Base-by-base conservation (phyloP, 2,329 filamentous ascomycete genomes). In the Penicillium sp. region DNA sequence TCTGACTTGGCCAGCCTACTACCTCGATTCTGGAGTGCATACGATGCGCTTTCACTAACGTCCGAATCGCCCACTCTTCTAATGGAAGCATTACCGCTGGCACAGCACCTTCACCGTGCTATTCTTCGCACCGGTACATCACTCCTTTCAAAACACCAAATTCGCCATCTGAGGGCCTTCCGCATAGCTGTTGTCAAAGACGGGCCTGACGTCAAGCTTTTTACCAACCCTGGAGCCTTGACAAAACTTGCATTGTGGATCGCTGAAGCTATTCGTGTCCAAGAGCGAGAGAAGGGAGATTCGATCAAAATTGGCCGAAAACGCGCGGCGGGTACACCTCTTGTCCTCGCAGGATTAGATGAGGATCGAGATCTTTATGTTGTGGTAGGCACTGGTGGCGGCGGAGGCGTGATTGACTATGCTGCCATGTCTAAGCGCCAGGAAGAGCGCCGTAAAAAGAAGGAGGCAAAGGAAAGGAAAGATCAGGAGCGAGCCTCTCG, bases 111-210 rank as follows among this genome's bases (percentile, higher is more conserved):
- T 1, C 90, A 97, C 72, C 87, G 91, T 31, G 92, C 94, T 36
- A 97, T 99, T 58, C 90, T 97, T 57, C 89, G 91, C 44, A 96
- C 93, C 0, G 94, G 94, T 33, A 96, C 92, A 1, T 88, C 90
- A 0, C 81, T 99, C 24, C 89, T 99, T 55, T 90, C 91, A 62
- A 99, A 99, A 77, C 88, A 90, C 54, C 92, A 97, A 67, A 96
- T 99, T 69, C 90, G 91, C 33, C 92, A 97, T 71, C 80, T 99
- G 14, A 87, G 91, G 44, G 90, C 93, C 0, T 99, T 97, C 72
- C 90, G 94, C 46, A 92, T 99, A 82, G 95, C 90, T 29, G 89
- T 97, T 3, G 92, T 99, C 64, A 96, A 95, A 70, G 94, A 97
- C 67, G 92, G 93, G 0, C 91, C 92, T 0, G 94, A 97, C 65